phyloP scores from a whole-genome alignment of 2,329 filamentous ascomycete species.

The Microsporum ferrugineum region DNA sequence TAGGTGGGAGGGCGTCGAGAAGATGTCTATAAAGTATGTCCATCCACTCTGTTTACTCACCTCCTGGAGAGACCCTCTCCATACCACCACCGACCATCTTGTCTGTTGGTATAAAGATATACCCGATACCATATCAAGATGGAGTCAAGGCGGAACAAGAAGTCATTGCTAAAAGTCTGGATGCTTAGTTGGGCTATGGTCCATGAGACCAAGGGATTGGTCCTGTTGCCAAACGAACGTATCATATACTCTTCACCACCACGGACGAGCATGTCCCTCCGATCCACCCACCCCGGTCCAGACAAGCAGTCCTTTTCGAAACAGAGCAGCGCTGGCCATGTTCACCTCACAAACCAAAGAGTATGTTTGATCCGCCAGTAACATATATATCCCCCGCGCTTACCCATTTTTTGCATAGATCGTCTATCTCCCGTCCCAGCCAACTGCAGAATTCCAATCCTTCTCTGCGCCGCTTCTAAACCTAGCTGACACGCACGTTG shows the following conservation, averaged over 20 bases:
- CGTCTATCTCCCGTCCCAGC: slow-evolving; percentile 69
- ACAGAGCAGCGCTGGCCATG: slow-evolving; percentile 61
- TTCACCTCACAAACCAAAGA: slow-evolving; percentile 75
- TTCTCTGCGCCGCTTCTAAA: slow-evolving; percentile 84
- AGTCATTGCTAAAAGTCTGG: slow-evolving; percentile 14
- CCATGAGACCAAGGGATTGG: slow-evolving; percentile 58
- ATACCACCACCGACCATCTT: not conserved
- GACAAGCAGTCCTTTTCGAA: slow-evolving; percentile 54
- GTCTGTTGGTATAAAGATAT: not conserved
- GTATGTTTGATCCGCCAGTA: slow-evolving; percentile 40
- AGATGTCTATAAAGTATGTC: slow-evolving; percentile 4
- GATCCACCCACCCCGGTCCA: slow-evolving; percentile 55
- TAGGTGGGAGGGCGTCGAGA: not conserved
- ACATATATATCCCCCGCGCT: not conserved
- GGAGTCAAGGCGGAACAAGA: slow-evolving; percentile 3
- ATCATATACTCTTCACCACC: slow-evolving; percentile 69
- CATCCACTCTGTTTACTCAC: not conserved
- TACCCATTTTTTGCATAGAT: slow-evolving; percentile 43
- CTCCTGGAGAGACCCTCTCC: not conserved
- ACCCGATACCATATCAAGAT: not conserved
- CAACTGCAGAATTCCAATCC: slow-evolving; percentile 61
- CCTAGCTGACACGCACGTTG: slow-evolving; percentile 73
- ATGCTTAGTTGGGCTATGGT: slow-evolving; percentile 79
- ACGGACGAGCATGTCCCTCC: slow-evolving; percentile 64
- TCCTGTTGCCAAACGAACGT: slow-evolving; percentile 73